Base-by-base conservation (phyloP, 768 basidiomycete genomes). In the Trametes cinnabarina region DNA sequence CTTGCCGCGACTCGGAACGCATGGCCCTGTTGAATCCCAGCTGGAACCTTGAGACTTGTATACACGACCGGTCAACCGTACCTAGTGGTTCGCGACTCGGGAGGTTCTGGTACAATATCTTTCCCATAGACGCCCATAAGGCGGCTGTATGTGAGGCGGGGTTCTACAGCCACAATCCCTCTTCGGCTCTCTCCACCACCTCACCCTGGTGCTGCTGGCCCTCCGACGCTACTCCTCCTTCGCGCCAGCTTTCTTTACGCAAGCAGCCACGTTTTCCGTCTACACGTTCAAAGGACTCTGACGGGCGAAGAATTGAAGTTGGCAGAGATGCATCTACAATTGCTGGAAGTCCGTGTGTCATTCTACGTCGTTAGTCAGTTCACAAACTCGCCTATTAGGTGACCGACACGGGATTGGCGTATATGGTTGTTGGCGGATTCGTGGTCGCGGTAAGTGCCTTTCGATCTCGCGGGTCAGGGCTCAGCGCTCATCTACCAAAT, bases 391-490 rank as follows among this genome's bases (percentile, higher is more conserved):
- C 58, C 58, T 30, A 46, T 17, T 51, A 89, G 88, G 75, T 82
- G 2, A 78, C 84, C 1, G 65, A 75, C 26, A 69, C 82, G 1
- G 74, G 81, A 19, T 63, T 87, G 60, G 82, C 83, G 10, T 88
- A 88, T 63, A 82, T 83, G 22, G 81, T 82, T 56, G 68, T 88
- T 1, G 87, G 86, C 3, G 86, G 80, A 3, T 82, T 82, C 47
- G 74, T 77, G 26, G 79, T 82, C 30, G 71, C 73, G 10, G 80
- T 82, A 53, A 35, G 77, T 66, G 1, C n/a, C 34, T 40, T 37
- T n/a, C 15, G 26, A 17, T 28, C n/a, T n/a, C n/a, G n/a, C n/a
- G n/a, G n/a, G n/a, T n/a, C n/a, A n/a, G n/a, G n/a, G n/a, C n/a
- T n/a, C n/a, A n/a, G n/a, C 42, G 42, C 22, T 22, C 42, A 22